Evolutionary conservation across 345 rosid species (phyloP).

Genomic region (Euphorbia peplus): DNA sequence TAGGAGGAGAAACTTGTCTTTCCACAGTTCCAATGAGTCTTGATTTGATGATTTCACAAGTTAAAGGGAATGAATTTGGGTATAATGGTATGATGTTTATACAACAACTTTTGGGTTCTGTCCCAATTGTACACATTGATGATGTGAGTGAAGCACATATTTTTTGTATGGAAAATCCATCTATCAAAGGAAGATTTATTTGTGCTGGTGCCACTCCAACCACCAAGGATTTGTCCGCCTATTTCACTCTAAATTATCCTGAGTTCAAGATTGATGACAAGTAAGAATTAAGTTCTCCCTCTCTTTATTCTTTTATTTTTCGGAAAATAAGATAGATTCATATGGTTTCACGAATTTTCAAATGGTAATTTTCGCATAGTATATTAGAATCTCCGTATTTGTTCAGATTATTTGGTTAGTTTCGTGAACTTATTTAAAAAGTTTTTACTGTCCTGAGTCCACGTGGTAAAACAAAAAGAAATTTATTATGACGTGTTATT

Average conservation of each 20-base stretch:
- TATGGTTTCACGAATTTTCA: too few species aligned
- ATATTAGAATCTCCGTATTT: too few species aligned
- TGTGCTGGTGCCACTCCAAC: conserved; percentile 29
- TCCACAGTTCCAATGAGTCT: conserved; percentile 20
- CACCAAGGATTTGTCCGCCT: conserved; percentile 13
- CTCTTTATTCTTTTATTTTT: too few species aligned
- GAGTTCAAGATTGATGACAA: conserved; percentile 15
- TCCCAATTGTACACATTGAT: conserved; percentile 49
- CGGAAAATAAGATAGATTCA: too few species aligned
- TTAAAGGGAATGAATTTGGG: background rate
- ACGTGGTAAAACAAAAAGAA: too few species aligned
- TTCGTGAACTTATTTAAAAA: too few species aligned
- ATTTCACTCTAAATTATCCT: conserved; percentile 13
- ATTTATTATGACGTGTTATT: too few species aligned
- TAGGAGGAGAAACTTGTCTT: conserved; percentile 43
- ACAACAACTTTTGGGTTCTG: conserved; percentile 36
- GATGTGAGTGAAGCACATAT: conserved; percentile 43
- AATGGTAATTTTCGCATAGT: too few species aligned
- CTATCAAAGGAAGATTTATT: conserved; percentile 32
- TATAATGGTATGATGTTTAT: conserved; percentile 20
- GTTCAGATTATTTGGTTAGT: too few species aligned
- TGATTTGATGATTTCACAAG: conserved; percentile 18
- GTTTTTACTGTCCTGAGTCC: too few species aligned
- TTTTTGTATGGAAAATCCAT: conserved; percentile 26
- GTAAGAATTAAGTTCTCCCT: conserved; percentile 9